Percentiles rank a stretch among this genome's conserved stretches.
These are phyloP conservation scores for Hyphodiscus sp. DNA, from an alignment of 2,329 filamentous ascomycete species.

Conservation along the genomic window DNA sequence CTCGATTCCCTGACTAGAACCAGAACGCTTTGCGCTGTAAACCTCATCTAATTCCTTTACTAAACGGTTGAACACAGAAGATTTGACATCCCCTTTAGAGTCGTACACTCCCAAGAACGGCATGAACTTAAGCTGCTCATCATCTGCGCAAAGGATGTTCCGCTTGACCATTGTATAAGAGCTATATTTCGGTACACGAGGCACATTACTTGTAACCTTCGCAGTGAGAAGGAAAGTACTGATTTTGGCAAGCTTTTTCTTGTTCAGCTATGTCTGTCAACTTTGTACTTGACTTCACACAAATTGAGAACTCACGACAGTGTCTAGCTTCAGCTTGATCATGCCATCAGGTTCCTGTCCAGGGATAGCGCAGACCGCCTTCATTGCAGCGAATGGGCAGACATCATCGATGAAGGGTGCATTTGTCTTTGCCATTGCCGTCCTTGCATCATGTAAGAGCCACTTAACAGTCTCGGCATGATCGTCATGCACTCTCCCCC, in stretches of 20 bases:
- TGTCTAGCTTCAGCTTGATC: constrained; percentile 3
- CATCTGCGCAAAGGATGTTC: constrained; percentile 23
- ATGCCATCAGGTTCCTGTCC: constrained; percentile 2
- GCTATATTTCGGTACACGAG: constrained; percentile 21
- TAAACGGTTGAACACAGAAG: constrained; percentile 6
- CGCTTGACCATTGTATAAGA: constrained; percentile 20
- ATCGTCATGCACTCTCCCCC: constrained; percentile 10
- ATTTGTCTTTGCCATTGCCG: not conserved
- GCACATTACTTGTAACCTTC: constrained; percentile 6
- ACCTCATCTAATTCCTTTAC: constrained; percentile 18
- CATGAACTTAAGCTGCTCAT: constrained; percentile 23
- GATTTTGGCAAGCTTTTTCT: constrained; percentile 11
- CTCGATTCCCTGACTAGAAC: constrained; percentile 16
- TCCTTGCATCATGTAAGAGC: constrained; percentile 13
- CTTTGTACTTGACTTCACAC: not conserved
- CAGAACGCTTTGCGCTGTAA: constrained; percentile 6
- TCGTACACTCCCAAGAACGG: constrained; percentile 17
- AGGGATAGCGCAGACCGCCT: constrained; percentile 2
- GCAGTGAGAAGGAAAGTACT: constrained; percentile 8
- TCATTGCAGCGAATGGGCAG: constrained; percentile 20
- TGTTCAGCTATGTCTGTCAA: constrained; percentile 11
- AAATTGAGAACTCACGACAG: constrained; percentile 8
- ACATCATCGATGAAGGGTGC: constrained; percentile 9
- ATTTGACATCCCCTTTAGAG: not conserved
- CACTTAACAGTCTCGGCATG: constrained; percentile 14